Evolutionary conservation across 495 filamentous ascomycete genomes (phyloP).

Genomic region (Penicillium robsamsonii): DNA sequence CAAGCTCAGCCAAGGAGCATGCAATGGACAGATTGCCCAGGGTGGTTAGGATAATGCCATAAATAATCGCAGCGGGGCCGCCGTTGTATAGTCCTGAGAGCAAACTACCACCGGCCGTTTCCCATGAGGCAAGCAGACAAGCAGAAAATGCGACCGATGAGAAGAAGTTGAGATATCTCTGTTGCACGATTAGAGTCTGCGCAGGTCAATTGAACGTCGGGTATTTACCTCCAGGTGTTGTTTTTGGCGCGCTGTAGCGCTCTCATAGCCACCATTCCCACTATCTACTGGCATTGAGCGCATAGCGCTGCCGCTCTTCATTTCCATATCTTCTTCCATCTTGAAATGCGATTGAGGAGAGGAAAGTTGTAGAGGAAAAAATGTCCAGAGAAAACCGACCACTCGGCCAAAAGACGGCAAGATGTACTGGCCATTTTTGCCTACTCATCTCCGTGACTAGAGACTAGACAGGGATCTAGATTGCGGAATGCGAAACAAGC

Average conservation of each 20-base stretch:
- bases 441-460: slow-evolving; percentile 7
- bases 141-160: slow-evolving; percentile 34
- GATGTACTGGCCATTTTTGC: slow-evolving; percentile 3
- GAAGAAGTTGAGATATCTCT: slow-evolving; percentile 39
- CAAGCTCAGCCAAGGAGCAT: slow-evolving; percentile 34
- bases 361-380: slow-evolving; percentile 2
- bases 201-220: background rate
- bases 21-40: slow-evolving; percentile 30
- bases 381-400: slow-evolving; percentile 2
- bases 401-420: background rate
- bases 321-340: slow-evolving; percentile 26
- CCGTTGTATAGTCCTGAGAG: slow-evolving; percentile 32
- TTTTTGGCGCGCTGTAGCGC: slow-evolving; percentile 22
- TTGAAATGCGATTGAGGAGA: slow-evolving; percentile 4
- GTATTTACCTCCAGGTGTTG: slow-evolving; percentile 27
- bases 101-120: slow-evolving; percentile 27
- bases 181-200: slow-evolving; percentile 2
- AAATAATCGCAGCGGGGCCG: slow-evolving; percentile 31
- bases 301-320: slow-evolving; percentile 24
- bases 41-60: slow-evolving; percentile 29
- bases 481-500: slow-evolving; percentile 15
- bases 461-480: slow-evolving; percentile 15
- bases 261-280: slow-evolving; percentile 16
- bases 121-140: slow-evolving; percentile 39
- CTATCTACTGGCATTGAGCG: slow-evolving; percentile 17